Evolutionary conservation across 192 early-diverging fungal genomes (phyloP).

Genomic region (Entomortierella parvispora): DNA sequence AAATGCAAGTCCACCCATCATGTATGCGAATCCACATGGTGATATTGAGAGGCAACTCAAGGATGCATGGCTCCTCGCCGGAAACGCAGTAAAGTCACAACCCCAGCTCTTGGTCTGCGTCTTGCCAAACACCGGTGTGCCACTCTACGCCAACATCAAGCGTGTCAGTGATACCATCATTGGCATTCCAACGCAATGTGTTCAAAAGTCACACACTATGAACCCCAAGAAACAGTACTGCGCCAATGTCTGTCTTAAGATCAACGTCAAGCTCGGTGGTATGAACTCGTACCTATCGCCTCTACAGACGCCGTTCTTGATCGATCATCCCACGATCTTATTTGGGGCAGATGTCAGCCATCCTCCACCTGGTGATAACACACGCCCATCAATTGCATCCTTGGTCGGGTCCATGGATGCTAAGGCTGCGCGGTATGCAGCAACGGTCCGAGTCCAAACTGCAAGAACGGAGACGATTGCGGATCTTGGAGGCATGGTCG

Average conservation of each 20-base stretch:
- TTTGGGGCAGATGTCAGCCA: constrained; percentile 95
- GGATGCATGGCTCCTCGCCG: constrained; percentile 76
- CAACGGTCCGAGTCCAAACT: constrained; percentile 72
- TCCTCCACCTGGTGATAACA: constrained; percentile 70
- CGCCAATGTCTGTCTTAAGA: constrained; percentile 94
- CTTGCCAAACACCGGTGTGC: constrained; percentile 81
- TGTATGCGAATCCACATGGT: constrained; percentile 63
- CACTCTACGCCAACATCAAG: constrained; percentile 88
- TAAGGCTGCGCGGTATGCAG: constrained; percentile 69
- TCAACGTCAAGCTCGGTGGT: constrained; percentile 94
- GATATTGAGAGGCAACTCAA: constrained; percentile 77
- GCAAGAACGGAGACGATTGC: constrained; percentile 77
- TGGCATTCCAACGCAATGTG: constrained; percentile 91
- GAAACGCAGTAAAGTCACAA: constrained; percentile 64
- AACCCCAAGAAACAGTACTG: constrained; percentile 89
- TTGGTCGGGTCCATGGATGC: constrained; percentile 78
- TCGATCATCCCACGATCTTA: constrained; percentile 79
- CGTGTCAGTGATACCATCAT: constrained; percentile 89
- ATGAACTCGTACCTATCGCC: constrained; percentile 78
- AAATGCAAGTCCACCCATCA: constrained; percentile 55
- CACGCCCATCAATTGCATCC: constrained; percentile 80
- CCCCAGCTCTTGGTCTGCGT: constrained; percentile 90
- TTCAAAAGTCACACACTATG: constrained; percentile 84
- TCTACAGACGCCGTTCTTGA: constrained; percentile 75
- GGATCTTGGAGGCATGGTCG: constrained; percentile 71